Base-by-base conservation (phyloP, 1,284 basidiomycete species). In the Irpex sp. region DNA sequence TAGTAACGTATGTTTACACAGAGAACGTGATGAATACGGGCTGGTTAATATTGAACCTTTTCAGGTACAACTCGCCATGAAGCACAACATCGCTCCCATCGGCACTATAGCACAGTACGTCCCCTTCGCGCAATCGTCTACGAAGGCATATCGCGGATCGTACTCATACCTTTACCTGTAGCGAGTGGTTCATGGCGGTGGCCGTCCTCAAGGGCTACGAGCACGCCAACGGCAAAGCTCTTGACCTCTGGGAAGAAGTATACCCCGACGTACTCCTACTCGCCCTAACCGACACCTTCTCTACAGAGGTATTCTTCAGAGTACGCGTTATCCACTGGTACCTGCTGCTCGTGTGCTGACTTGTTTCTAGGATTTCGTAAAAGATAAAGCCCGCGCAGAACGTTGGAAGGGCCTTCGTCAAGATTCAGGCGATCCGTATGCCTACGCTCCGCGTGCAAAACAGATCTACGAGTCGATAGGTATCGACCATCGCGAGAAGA, bases 181-280 rank as follows among this genome's bases (percentile, higher is more conserved):
- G 90, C 72, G 94, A 98, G 76, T 96, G 94, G 93, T 94, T 93
- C 71, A 98, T 98, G 95, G 95, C 89, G 53, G 88, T 88, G 58
- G 94, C 88, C 8, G 93, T 94, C 2, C 69, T 92, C 62, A 83
- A 82, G 65, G 93, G 94, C 1, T 97, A 97, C 71, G 82, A 87
- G 61, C 75, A 82, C 48, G 88, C 87, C 18, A 94, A 96, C 71
- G 77, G 80, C 0, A 75, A 78, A 7, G 91, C 93, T 0, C 79
- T 97, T 71, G 82, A 88, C 56, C 80, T 93, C 59, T 98, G 95
- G 95, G 91, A 96, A 70, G 73, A 82, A 55, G 82, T 87, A 6
- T 96, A 94, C 68, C 80, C 82, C 1, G 73, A 82, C 33, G 74
- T 75, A 5, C 71, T 79, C 1, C 77, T 88, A 5, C 84, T 93